These are phyloP conservation scores for Phialemonium atrogriseum DNA, from an alignment of 2,329 filamentous ascomycete species.

Conservation along the genomic window DNA sequence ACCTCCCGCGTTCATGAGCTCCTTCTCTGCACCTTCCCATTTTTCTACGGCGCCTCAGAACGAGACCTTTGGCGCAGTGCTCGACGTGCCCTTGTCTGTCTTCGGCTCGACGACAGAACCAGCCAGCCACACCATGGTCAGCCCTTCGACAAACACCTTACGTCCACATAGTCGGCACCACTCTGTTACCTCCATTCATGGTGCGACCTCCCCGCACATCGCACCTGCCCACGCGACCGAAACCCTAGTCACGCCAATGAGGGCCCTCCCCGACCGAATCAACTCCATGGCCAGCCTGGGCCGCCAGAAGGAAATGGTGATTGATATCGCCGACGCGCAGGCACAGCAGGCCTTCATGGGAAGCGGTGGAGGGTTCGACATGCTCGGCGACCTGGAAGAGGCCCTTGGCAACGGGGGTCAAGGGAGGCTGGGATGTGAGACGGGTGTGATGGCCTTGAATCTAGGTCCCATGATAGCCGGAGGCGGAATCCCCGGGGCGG, in stretches of 20 bases:
- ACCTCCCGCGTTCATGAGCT: conserved; percentile 17
- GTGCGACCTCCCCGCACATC: conserved; percentile 34
- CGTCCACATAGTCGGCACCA: conserved; percentile 23
- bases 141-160: background rate
- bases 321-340: conserved; percentile 10
- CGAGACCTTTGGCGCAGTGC: conserved; percentile 24
- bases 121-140: conserved; percentile 3
- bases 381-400: conserved; percentile 9
- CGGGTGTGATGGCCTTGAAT: conserved; percentile 24
- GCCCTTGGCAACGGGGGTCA: conserved; percentile 8
- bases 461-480: conserved; percentile 18
- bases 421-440: conserved; percentile 18
- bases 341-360: conserved; percentile 2
- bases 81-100: conserved; percentile 25
- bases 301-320: conserved; percentile 31
- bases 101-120: conserved; percentile 23
- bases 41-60: conserved; percentile 19
- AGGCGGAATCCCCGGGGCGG: conserved; percentile 9
- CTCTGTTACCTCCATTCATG: conserved; percentile 37
- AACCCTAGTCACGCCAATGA: conserved; percentile 37
- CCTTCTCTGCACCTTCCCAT: conserved; percentile 18
- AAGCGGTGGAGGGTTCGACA: conserved; percentile 5
- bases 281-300: conserved; percentile 26
- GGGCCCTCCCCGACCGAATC: conserved; percentile 27
- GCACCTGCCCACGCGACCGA: conserved; percentile 36